Conservation (phyloP, 2,329 filamentous ascomycete genomes). For the Monilinia fructicola region DNA sequence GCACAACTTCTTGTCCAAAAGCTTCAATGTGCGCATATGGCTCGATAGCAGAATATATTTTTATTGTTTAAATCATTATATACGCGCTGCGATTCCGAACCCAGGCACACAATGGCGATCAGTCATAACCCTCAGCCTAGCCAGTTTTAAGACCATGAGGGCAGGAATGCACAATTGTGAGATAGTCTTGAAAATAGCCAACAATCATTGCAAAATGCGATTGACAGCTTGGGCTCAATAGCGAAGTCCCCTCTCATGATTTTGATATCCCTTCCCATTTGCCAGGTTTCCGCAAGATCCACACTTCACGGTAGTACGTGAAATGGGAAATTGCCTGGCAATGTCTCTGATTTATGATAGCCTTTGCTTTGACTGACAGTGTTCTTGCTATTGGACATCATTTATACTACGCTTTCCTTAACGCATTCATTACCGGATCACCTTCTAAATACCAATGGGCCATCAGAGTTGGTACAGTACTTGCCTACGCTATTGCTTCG, state of each 20-base stretch:
- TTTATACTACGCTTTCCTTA: conserved; percentile 22
- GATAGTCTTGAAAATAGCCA: background rate
- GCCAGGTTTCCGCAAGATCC: background rate
- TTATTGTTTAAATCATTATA: background rate
- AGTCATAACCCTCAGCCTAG: background rate
- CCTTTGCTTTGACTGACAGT: background rate
- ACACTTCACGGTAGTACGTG: background rate
- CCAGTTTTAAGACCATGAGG: background rate
- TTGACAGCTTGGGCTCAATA: background rate
- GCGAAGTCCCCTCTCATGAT: background rate
- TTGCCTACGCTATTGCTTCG: conserved; percentile 25
- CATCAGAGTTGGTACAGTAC: conserved; percentile 26
- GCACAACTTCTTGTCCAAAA: background rate
- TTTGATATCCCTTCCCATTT: background rate
- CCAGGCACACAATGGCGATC: background rate
- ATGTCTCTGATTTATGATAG: background rate
- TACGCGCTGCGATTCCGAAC: background rate
- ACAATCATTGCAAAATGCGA: background rate
- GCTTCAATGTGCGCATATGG: background rate
- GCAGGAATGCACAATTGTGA: background rate
- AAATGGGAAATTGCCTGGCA: background rate
- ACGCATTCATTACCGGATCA: conserved; percentile 12
- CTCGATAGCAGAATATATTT: background rate
- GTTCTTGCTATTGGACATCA: conserved; percentile 24
- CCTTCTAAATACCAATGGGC: conserved; percentile 22